Conservation (phyloP, 495 filamentous ascomycete species). For the Penicillium daleae region DNA sequence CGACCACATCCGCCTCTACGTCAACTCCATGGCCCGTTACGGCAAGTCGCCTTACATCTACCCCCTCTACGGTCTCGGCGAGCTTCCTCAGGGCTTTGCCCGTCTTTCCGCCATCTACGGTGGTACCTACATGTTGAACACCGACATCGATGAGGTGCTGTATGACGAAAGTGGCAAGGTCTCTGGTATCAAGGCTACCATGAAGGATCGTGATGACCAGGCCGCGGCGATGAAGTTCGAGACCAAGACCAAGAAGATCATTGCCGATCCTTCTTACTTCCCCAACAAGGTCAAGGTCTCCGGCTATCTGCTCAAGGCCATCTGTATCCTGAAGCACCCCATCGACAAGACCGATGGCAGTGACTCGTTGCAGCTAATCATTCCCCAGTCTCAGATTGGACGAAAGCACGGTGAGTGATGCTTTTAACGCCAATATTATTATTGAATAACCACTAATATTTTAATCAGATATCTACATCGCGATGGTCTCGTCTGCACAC, state of each 20-base stretch:
- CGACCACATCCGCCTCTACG: slow-evolving; percentile 91
- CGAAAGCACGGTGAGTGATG: slow-evolving; percentile 78
- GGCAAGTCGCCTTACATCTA: slow-evolving; percentile 99
- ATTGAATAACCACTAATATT: slow-evolving; percentile 27
- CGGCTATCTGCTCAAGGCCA: slow-evolving; percentile 90
- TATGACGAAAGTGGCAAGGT: slow-evolving; percentile 77
- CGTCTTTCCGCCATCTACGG: slow-evolving; percentile 97
- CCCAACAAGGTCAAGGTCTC: slow-evolving; percentile 81
- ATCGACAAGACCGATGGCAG: slow-evolving; percentile 81
- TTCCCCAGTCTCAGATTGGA: slow-evolving; percentile 95
- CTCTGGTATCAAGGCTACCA: slow-evolving; percentile 93
- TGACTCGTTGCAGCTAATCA: slow-evolving; percentile 95
- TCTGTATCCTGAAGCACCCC: slow-evolving; percentile 97
- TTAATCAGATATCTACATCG: slow-evolving; percentile 89
- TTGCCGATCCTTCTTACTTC: slow-evolving; percentile 98
- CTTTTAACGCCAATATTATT: not conserved
- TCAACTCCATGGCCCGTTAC: slow-evolving; percentile 96
- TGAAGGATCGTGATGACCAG: slow-evolving; percentile 78
- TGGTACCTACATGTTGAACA: slow-evolving; percentile 99
- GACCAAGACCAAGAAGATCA: slow-evolving; percentile 93
- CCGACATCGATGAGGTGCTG: slow-evolving; percentile 82
- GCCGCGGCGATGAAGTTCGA: slow-evolving; percentile 88
- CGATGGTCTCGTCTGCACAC: slow-evolving; percentile 92
- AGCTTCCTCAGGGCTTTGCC: slow-evolving; percentile 97
- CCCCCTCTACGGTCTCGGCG: slow-evolving; percentile 94